A percentile compares a stretch with the other conserved stretches of the same genome.
These are phyloP conservation scores for Mariannaea elegans DNA, from an alignment of 2,329 filamentous ascomycete genomes.

Conservation along the genomic window DNA sequence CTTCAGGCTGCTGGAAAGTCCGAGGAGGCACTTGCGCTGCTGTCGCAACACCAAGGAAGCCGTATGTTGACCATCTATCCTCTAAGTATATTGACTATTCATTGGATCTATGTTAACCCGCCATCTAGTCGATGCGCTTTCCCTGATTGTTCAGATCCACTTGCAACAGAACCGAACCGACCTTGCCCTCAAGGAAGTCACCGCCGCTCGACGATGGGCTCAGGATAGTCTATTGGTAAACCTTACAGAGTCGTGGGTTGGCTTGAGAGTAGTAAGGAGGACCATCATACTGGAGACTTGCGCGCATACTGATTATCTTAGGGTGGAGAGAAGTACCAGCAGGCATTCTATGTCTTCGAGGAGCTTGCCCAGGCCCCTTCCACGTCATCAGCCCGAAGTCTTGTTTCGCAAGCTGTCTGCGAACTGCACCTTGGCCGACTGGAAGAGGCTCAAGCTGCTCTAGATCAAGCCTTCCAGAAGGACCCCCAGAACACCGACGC, in stretches of 20 bases:
- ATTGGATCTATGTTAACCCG: conserved; percentile 35
- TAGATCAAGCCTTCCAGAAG: conserved; percentile 81
- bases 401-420: conserved; percentile 88
- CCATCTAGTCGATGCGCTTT: conserved; percentile 74
- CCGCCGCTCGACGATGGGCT: conserved; percentile 88
- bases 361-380: conserved; percentile 90
- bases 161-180: conserved; percentile 91
- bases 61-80: conserved; percentile 62
- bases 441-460: conserved; percentile 87
- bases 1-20: conserved; percentile 81
- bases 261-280: conserved; percentile 76
- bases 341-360: conserved; percentile 97
- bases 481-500: conserved; percentile 76
- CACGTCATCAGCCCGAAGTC: conserved; percentile 76
- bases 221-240: conserved; percentile 95
- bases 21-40: conserved; percentile 84
- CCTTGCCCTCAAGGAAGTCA: conserved; percentile 88
- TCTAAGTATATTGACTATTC: neutral
- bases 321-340: conserved; percentile 96
- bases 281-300: neutral
- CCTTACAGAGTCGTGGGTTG: conserved; percentile 94
- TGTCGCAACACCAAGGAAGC: conserved; percentile 86
- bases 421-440: conserved; percentile 90
- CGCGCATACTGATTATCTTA: conserved; percentile 50
- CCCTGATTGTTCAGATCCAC: conserved; percentile 91